Percentiles rank a stretch among this genome's conserved stretches.
Conservation (phyloP, 2,329 filamentous ascomycete species). For the Aspergillus pseudonomiae region DNA sequence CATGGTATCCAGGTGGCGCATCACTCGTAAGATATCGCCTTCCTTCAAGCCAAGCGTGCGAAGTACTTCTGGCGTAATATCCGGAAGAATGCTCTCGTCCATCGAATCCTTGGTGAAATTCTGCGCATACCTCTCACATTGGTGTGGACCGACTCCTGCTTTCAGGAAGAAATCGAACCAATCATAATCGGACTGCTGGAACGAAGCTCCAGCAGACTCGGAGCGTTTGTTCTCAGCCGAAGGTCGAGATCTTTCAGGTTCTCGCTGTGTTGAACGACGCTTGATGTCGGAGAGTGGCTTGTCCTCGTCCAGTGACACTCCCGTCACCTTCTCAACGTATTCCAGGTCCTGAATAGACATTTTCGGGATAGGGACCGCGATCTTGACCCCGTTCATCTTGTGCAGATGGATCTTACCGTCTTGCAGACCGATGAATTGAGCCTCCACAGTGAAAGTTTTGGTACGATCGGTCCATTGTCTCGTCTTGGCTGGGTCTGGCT, state of each 20-base stretch:
- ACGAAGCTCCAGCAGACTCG: slow-evolving; percentile 46
- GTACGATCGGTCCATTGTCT: slow-evolving; percentile 94
- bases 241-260: slow-evolving; percentile 34
- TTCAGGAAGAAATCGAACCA: slow-evolving; percentile 99
- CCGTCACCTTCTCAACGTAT: slow-evolving; percentile 88
- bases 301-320: slow-evolving; percentile 84
- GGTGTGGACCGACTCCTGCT: slow-evolving; percentile 86
- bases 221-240: slow-evolving; percentile 28
- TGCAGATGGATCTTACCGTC: slow-evolving; percentile 98
- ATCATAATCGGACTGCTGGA: slow-evolving; percentile 70
- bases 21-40: slow-evolving; percentile 94
- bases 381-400: slow-evolving; percentile 97
- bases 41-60: slow-evolving; percentile 91
- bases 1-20: slow-evolving; percentile 82
- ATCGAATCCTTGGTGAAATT: slow-evolving; percentile 91
- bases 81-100: slow-evolving; percentile 89
- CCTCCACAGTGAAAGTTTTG: slow-evolving; percentile 95
- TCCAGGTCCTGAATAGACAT: slow-evolving; percentile 96
- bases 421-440: slow-evolving; percentile 90
- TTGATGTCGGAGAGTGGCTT: slow-evolving; percentile 87
- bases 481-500: slow-evolving; percentile 80
- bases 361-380: slow-evolving; percentile 90
- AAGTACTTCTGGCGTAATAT: slow-evolving; percentile 81
- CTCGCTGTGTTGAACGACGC: slow-evolving; percentile 39
- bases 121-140: slow-evolving; percentile 91